phyloP scores from a whole-genome alignment of 2,329 filamentous ascomycete genomes.

The Trichoderma koningiopsis region DNA sequence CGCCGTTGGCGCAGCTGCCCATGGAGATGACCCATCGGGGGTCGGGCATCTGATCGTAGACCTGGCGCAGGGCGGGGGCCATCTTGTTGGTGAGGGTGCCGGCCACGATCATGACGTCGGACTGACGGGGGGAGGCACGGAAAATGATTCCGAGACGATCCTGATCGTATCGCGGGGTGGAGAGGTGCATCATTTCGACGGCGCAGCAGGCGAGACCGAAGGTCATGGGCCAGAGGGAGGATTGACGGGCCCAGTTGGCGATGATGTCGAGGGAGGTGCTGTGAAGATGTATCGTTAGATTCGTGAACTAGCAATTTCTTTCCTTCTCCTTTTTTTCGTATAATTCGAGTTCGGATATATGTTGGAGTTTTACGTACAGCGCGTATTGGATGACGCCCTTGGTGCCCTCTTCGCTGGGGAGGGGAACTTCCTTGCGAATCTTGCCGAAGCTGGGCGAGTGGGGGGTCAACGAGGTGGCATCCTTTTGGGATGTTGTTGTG shows the following conservation, averaged over 20 bases:
- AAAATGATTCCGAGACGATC: conserved; percentile 89
- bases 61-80: conserved; percentile 84
- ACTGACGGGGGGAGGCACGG: conserved; percentile 82
- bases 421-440: conserved; percentile 69
- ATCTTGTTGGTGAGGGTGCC: conserved; percentile 96
- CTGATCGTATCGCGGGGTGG: conserved; percentile 85
- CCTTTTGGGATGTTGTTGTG: conserved; percentile 67
- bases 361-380: conserved; percentile 62
- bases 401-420: conserved; percentile 76
- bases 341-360: background rate
- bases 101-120: conserved; percentile 91
- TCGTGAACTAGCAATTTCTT: conserved; percentile 6
- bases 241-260: conserved; percentile 81
- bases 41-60: conserved; percentile 96
- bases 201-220: conserved; percentile 89
- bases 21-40: conserved; percentile 84
- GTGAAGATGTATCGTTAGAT: background rate
- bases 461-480: conserved; percentile 59
- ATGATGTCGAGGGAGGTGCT: conserved; percentile 79
- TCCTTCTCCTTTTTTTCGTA: background rate
- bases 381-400: conserved; percentile 84
- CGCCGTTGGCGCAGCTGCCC: conserved; percentile 83
- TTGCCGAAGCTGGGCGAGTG: conserved; percentile 57
- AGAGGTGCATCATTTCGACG: conserved; percentile 91
- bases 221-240: conserved; percentile 85